These are phyloP conservation scores for Akanthomyces muscarius DNA, from an alignment of 2,329 filamentous ascomycete genomes.

Conservation along the genomic window DNA sequence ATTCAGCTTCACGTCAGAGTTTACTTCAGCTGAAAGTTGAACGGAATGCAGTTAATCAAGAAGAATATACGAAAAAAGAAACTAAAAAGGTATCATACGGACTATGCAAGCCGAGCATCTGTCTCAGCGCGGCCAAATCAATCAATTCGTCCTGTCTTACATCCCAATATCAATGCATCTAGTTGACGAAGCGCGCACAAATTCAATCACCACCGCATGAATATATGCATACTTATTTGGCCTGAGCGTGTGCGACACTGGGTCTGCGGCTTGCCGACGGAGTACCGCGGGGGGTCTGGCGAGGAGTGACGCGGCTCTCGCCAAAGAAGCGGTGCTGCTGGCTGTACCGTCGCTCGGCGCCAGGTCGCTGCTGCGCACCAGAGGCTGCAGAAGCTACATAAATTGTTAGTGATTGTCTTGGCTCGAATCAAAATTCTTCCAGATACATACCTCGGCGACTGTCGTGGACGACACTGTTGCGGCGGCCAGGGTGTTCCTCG, in stretches of 20 bases:
- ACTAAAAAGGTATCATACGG: conserved; percentile 2
- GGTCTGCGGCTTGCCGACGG: conserved; percentile 34
- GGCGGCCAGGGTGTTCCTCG: conserved; percentile 30
- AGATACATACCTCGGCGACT: conserved; percentile 18
- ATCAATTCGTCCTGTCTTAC: neutral
- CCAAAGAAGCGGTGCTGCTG: conserved; percentile 40
- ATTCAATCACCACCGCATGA: neutral
- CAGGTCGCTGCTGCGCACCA: conserved; percentile 20
- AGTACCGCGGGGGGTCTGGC: conserved; percentile 34
- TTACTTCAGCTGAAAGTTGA: neutral
- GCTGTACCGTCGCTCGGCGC: conserved; percentile 30
- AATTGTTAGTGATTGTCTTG: conserved; percentile 16
- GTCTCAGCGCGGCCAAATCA: neutral
- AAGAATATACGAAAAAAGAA: neutral
- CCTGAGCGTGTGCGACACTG: conserved; percentile 22
- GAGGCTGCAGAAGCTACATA: conserved; percentile 24
- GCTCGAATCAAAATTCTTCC: neutral
- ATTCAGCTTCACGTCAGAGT: neutral
- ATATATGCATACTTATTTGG: neutral
- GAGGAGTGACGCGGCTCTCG: conserved; percentile 38
- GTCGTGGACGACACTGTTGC: conserved; percentile 26
- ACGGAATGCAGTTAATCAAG: neutral
- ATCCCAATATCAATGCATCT: too few species aligned
- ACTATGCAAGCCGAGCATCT: neutral
- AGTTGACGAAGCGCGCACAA: neutral